A percentile compares a stretch with the other conserved stretches of the same genome.
phyloP scores from a whole-genome alignment of 2,329 filamentous ascomycete species.

The Teratosphaeria zuluensis region DNA sequence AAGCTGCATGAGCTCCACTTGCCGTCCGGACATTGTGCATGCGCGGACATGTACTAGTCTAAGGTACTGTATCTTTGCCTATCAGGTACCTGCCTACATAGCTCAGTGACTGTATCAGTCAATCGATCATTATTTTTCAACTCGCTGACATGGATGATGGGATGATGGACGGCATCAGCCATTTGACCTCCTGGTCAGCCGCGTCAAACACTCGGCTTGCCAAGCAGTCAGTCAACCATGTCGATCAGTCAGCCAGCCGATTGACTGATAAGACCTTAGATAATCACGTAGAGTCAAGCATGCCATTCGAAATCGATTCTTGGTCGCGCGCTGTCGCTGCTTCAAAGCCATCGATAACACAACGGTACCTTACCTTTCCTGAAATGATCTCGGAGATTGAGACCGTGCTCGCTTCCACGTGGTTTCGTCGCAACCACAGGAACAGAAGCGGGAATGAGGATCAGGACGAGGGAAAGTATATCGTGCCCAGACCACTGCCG shows the following conservation, averaged over 20 bases:
- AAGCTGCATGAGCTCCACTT: neutral
- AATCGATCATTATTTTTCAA: too few species aligned
- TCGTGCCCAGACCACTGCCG: neutral
- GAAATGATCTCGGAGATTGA: too few species aligned
- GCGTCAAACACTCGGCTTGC: too few species aligned
- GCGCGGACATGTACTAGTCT: neutral
- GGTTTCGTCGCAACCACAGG: neutral
- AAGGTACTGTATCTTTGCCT: neutral
- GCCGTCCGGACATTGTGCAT: neutral
- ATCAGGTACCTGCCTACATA: neutral
- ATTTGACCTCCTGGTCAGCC: too few species aligned
- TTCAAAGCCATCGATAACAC: neutral
- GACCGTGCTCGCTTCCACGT: neutral
- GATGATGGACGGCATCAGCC: too few species aligned
- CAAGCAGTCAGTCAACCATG: too few species aligned
- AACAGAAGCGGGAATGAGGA: neutral
- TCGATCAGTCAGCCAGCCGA: too few species aligned
- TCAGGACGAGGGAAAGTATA: neutral
- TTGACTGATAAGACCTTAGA: too few species aligned
- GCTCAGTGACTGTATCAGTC: too few species aligned
- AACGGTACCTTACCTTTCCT: neutral
- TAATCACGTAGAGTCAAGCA: too few species aligned
- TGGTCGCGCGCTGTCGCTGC: neutral
- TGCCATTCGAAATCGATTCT: neutral
- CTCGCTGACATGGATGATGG: too few species aligned